Evolutionary conservation across 2,329 filamentous ascomycete genomes (phyloP), one percentile per base, ranked within the genome.

Genomic region (Fusarium oxysporum): DNA sequence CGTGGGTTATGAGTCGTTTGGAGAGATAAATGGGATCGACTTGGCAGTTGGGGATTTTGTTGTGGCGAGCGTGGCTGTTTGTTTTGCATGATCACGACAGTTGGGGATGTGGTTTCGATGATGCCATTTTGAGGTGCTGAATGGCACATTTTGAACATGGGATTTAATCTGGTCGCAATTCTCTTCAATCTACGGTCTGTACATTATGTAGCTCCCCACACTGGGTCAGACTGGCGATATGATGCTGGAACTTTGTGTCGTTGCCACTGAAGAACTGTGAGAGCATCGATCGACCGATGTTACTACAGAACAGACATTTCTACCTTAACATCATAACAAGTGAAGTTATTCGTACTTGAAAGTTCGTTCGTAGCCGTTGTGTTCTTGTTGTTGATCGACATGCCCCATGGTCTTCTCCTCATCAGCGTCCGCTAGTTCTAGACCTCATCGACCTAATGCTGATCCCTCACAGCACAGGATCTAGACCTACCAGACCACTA

Each of bases 61-160:
- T 25, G 59, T 67, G 47, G 55, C 55, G 62, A 45, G 23, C 32
- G 62, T 65, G 62, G 38, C 51, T 47, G 32, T 33, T 19, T n/a
- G 3, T 8, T 14, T 35, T 38, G 25, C n/a, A 28, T 35, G 30
- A 37, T 60, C 35, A 40, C 7, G 28, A 60, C 21, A 17, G 25
- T 40, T 37, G 59, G 62, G 23, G 54, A 4, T 19, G 14, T 10
- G 9, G 43, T 50, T 55, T 44, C 16, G 13, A 54, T 67, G 63
- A 68, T 62, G 55, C 16, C 25, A 68, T 59, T 41, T 10, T 28
- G 28, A 56, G 37, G 19, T 43, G 8, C 16, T n/a, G 13, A 14
- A 33, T 16, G 13, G 4, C 11, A 25, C 4, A 30, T 35, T 25
- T 8, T n/a, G 8, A 3, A 23, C 0, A 25, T 1, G 25, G 25